Evolutionary conservation across 495 filamentous ascomycete genomes (phyloP).

Genomic region (Podospora comata): DNA sequence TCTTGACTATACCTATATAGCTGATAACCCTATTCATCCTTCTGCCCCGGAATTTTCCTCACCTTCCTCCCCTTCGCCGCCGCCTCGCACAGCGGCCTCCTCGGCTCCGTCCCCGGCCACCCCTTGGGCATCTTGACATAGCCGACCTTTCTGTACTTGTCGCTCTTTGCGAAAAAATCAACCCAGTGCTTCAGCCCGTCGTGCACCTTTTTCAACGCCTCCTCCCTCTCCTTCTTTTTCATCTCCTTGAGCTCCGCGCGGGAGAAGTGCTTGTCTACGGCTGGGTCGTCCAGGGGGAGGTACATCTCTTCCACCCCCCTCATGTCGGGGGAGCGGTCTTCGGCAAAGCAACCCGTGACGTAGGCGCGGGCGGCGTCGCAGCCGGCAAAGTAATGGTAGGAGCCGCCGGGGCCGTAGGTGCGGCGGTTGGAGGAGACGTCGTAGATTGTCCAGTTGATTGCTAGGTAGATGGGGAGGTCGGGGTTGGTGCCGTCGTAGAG

Average conservation of each 20-base stretch:
- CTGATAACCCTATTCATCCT: constrained; percentile 10
- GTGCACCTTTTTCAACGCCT: constrained; percentile 54
- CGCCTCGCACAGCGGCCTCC: constrained; percentile 42
- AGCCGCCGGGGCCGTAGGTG: constrained; percentile 86
- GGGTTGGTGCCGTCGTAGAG: constrained; percentile 77
- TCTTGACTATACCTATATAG: background rate
- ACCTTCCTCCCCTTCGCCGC: constrained; percentile 43
- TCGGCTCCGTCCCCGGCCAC: constrained; percentile 47
- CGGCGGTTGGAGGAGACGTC: constrained; percentile 74
- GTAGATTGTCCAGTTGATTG: constrained; percentile 91
- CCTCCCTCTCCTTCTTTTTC: constrained; percentile 49
- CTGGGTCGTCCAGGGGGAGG: constrained; percentile 67
- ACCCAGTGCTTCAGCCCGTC: constrained; percentile 64
- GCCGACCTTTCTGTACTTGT: constrained; percentile 73
- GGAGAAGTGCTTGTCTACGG: constrained; percentile 49
- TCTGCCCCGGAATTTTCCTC: constrained; percentile 37
- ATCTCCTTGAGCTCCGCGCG: constrained; percentile 53
- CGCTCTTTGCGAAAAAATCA: constrained; percentile 70
- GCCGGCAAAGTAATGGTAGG: constrained; percentile 85
- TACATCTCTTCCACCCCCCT: constrained; percentile 87
- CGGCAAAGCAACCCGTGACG: constrained; percentile 93
- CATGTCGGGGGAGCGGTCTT: constrained; percentile 78
- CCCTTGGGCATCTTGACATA: constrained; percentile 50
- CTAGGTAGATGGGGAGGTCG: constrained; percentile 77
- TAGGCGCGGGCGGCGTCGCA: constrained; percentile 84